Base-by-base conservation (phyloP, 768 basidiomycete genomes). In the Tephrocybe sp. region DNA sequence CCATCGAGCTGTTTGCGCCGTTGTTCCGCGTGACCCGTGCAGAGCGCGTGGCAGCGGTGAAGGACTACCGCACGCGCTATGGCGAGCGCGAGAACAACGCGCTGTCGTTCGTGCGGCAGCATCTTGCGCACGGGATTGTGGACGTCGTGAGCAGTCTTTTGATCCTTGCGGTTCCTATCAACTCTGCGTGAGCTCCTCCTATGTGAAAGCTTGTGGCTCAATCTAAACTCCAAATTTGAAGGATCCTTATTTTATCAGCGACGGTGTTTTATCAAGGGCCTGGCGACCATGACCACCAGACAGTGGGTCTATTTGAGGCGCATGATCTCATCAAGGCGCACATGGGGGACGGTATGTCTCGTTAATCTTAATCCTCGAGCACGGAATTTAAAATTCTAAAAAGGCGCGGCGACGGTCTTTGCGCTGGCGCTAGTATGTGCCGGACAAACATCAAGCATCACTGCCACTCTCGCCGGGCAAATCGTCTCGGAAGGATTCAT, bases 401-500 rank as follows among this genome's bases (percentile, higher is more conserved):
- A 63, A 86, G 87, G 73, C 25, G 79, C 87, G 7, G 87, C 81
- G 0, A 68, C 81, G 16, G 68, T 90, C 27, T 93, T 92, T 52
- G 90, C 90, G 5, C 60, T 93, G 18, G 88, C 87, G 2, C 68
- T 92, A 3, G 72, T 93, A 18, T 83, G 82, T 39, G 76, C 87
- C 0, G 89, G 91, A 0, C 89, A 93, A 64, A 83, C 83, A 31
- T 86, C 91, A 2, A 83, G 82, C 31, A 78, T 92, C 49, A 83
- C 89, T 0, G 89, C 86, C 6, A 92, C 89, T 0, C 71, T 91
- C 27, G 83, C 86, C 4, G 89, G 89, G 0, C 90, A 92, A 65
- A 80, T 86, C 28, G 84, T 92, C 42, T 82, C 81, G 1, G 89
- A 92, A 60, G 89, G 89, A 0, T 89, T 90, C 64, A 77, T 91